Evolutionary conservation across 2,329 filamentous ascomycete species (phyloP).

Genomic region (Penicillium concentricum): DNA sequence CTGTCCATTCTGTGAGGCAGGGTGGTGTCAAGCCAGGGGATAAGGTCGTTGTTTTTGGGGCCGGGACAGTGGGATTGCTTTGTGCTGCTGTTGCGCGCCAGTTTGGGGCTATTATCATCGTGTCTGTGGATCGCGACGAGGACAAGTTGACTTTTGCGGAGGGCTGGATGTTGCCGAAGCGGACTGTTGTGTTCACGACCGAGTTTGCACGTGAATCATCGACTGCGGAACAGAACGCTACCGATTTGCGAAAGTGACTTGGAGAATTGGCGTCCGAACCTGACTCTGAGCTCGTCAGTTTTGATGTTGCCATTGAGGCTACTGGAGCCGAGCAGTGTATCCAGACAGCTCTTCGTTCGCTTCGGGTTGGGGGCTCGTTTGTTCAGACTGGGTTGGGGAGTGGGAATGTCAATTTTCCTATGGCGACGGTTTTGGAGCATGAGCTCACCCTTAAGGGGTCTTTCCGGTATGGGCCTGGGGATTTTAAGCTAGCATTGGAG

Average conservation of each 20-base stretch:
- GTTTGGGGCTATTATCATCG: too few relatives aligned
- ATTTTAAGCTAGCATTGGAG: slow-evolving; percentile 38
- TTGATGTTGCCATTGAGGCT: slow-evolving; percentile 44
- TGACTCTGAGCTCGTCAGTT: slow-evolving; percentile 38
- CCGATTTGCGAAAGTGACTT: slow-evolving; percentile 8
- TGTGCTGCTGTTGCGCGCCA: too few relatives aligned
- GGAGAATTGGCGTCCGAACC: slow-evolving; percentile 16
- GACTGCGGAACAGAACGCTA: slow-evolving; percentile 26
- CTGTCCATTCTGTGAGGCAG: too few relatives aligned
- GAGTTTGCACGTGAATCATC: slow-evolving; percentile 9
- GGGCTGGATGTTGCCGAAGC: not conserved
- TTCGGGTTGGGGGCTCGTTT: slow-evolving; percentile 30
- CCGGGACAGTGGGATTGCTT: too few relatives aligned
- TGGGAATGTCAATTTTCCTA: slow-evolving; percentile 39
- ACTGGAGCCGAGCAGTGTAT: slow-evolving; percentile 46
- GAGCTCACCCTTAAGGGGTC: slow-evolving; percentile 36
- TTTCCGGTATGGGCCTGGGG: slow-evolving; percentile 35
- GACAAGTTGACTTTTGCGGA: too few relatives aligned
- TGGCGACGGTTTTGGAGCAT: slow-evolving; percentile 35
- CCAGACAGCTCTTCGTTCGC: slow-evolving; percentile 45
- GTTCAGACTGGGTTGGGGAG: slow-evolving; percentile 40
- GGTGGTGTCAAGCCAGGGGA: too few relatives aligned
- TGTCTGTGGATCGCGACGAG: too few relatives aligned
- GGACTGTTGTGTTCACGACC: slow-evolving; percentile 5
- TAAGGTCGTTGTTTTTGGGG: too few relatives aligned